Base-by-base conservation (phyloP, 2,329 filamentous ascomycete species). In the Ramichloridium luteum region DNA sequence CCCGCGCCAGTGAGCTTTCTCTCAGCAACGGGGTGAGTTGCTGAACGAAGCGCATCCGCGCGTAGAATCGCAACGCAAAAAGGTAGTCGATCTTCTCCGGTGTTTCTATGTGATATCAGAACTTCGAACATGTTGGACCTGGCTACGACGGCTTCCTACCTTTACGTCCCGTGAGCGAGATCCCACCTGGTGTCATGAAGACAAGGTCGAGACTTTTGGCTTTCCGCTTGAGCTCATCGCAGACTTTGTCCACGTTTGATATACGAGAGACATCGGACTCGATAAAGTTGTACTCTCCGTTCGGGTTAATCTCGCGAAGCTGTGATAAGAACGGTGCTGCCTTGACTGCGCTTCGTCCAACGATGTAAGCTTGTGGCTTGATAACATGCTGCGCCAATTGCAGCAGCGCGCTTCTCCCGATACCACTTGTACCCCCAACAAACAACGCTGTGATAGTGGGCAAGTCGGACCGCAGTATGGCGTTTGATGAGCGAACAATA, bases 141-240 rank as follows among this genome's bases (percentile, higher is more conserved):
- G n/a, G 8, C 20, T 23, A 8, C 20, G 20, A n/a, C 20, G n/a
- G 8, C 20, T 8, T 8, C 20, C 20, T 23, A 23, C 20, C 20
- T 23, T n/a, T 23, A 8, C 20, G 20, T 23, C 20, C 20, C 20
- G 20, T 13, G 14, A 54, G 45, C 4, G 48, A 47, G 30, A 57
- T 34, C 35, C 51, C 48, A 13, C 55, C 57, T 5, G 49, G 45
- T 10, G 51, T 57, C 46, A 58, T 44, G 38, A 57, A 53, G 12
- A 63, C 45, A 4, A 62, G 25, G 34, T 61, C 58, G 3, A 63
- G 36, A 8, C 8, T n/a, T 23, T 18, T 12, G 14, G 35, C 23
- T 4, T 28, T 15, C 3, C 11, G 16, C 8, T 13, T 35, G 17
- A 61, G 48, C 13, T 46, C 26, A 4, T 36, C 30, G 27, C 52